Conservation (phyloP, 2,329 filamentous ascomycete genomes). For the Teratosphaeria viscida region DNA sequence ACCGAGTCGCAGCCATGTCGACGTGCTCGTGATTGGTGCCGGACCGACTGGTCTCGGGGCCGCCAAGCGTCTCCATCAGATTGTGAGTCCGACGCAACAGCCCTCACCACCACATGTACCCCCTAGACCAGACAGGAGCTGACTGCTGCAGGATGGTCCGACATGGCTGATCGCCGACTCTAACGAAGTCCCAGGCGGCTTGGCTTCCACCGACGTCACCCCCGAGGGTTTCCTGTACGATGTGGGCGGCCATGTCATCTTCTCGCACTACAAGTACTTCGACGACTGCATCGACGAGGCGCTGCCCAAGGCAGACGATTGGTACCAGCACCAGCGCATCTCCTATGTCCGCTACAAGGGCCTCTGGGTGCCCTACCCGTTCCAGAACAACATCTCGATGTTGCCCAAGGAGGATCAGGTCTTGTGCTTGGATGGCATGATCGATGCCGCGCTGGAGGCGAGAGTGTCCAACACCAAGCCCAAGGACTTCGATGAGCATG, state of each 20-base stretch:
- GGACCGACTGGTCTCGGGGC: constrained; percentile 95
- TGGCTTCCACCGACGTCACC: constrained; percentile 90
- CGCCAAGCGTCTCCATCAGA: constrained; percentile 93
- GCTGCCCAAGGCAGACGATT: constrained; percentile 84
- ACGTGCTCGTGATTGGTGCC: constrained; percentile 95
- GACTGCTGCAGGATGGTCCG: constrained; percentile 57
- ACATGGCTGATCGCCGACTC: constrained; percentile 96
- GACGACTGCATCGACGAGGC: constrained; percentile 98
- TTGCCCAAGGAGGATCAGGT: constrained; percentile 96
- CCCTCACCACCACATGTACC: background rate
- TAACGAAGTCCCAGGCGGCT: constrained; percentile 83
- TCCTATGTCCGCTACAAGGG: constrained; percentile 97
- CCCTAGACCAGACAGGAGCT: constrained; percentile 1
- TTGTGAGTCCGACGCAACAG: constrained; percentile 49
- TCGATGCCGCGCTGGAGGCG: constrained; percentile 81
- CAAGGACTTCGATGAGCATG: constrained; percentile 97
- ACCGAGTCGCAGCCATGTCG: constrained; percentile 58
- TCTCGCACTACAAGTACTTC: constrained; percentile 99
- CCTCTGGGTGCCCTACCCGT: constrained; percentile 96
- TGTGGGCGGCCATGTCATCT: constrained; percentile 96
- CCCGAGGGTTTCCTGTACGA: constrained; percentile 98
- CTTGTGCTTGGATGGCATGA: constrained; percentile 85
- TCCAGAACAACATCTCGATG: constrained; percentile 99
- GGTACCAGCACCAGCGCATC: constrained; percentile 96
- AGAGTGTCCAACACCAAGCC: constrained; percentile 86